These are phyloP conservation scores for Anisodus acutangulus DNA, from an alignment of 257 asterid genomes.

Conservation along the genomic window DNA sequence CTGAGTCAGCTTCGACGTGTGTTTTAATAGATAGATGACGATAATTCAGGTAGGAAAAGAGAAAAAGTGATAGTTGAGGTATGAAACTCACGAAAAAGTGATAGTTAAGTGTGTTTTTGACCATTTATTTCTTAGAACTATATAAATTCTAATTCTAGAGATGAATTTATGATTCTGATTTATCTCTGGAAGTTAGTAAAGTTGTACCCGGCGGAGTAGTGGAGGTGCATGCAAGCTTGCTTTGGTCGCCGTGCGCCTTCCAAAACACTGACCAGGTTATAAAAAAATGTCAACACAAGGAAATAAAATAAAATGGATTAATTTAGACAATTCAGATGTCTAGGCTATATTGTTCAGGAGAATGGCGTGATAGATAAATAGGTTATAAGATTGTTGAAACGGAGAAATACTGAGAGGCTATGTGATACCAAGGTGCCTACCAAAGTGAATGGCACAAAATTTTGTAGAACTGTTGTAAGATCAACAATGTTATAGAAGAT, in stretches of 20 bases:
- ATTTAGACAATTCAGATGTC: neutral
- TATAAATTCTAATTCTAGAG: neutral
- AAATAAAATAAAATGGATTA: neutral
- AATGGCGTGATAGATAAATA: neutral
- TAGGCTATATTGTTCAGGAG: neutral
- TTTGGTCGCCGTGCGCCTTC: neutral
- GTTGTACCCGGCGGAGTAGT: neutral
- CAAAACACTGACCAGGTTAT: no score
- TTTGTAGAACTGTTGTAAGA: neutral
- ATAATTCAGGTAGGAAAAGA: no score
- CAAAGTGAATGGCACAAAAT: neutral
- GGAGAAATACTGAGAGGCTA: neutral
- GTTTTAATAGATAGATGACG: no score
- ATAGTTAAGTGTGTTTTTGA: no score
- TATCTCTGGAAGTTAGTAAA: neutral
- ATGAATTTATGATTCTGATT: neutral
- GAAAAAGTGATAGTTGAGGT: no score
- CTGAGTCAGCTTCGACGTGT: no score
- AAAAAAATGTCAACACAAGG: no score
- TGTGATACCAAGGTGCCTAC: neutral
- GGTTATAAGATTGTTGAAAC: neutral
- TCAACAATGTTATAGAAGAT: neutral
- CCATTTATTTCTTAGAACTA: no score
- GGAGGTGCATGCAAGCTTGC: neutral
- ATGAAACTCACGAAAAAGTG: no score